Base-by-base conservation (phyloP, 1,139 yeast species). In the Magnusiomyces sp. region DNA sequence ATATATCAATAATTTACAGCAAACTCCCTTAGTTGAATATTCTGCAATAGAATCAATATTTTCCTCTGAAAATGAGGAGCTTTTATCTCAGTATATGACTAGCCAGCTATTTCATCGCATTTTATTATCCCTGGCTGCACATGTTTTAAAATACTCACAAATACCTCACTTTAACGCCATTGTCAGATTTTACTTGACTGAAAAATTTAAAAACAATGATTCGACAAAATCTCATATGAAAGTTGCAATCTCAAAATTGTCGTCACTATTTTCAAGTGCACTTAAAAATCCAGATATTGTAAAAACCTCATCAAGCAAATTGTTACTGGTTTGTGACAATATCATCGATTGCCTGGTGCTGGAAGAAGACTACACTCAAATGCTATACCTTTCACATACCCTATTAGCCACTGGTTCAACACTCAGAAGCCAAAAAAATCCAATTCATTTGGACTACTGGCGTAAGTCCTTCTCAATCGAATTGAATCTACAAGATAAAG, bases 361-460 rank as follows among this genome's bases (percentile, higher is more conserved):
- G 10, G 31, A 40, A 3, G 43, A 46, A 3, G 53, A 52, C 33
- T 16, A 27, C 10, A 2, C 43, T 6, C 51, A 52, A 14, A 46
- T 57, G 6, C 37, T 51, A 23, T 53, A 55, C 38, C 50, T 57
- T 31, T 56, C 59, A 9, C 53, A 55, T 48, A 51, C 55, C 23
- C 43, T 57, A n/a, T 48, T 57, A 5, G 50, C 56, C 19, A 40
- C 53, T 17, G 59, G 59, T 5, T 52, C 55, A 10, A 48, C 40
- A 16, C 49, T 48, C 45, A 52, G 34, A 14, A 53, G 43, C 29
- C 37, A 38, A 17, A 40, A 31, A 20, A 17, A n/a, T 13, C 40
- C 40, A 20, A 40, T 42, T 2, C 50, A 50, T 38, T 6, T 55
- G 45, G 51, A 47, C 5, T 57, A 54, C 41, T 57, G 59, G 59